A percentile compares a stretch with the other conserved stretches of the same genome.
phyloP scores from a whole-genome alignment of 1,284 basidiomycete genomes.

The Ustanciosporium gigantosporum region DNA sequence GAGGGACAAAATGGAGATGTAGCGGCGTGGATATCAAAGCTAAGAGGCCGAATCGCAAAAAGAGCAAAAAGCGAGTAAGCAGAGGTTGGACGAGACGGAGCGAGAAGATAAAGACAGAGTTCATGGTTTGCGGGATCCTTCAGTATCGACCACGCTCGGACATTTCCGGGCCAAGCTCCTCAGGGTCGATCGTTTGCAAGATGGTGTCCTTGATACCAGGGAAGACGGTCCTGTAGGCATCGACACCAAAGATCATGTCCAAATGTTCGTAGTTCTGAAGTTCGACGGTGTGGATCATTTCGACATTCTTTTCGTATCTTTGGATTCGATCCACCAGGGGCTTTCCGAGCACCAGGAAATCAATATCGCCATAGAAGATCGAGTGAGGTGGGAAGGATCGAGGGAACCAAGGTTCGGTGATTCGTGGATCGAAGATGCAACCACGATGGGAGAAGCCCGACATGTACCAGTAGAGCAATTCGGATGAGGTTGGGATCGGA shows the following conservation, averaged over 20 bases:
- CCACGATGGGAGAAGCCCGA: constrained; percentile 54
- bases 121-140: background rate
- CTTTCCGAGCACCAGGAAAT: constrained; percentile 58
- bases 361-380: constrained; percentile 56
- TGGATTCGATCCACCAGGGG: constrained; percentile 54
- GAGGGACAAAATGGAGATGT: too few relatives aligned
- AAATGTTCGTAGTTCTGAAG: constrained; percentile 59
- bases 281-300: constrained; percentile 59
- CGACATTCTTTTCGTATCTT: constrained; percentile 52
- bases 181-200: constrained; percentile 45
- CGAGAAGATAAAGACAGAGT: too few relatives aligned
- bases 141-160: constrained; percentile 9
- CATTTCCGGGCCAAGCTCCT: constrained; percentile 36
- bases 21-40: too few relatives aligned
- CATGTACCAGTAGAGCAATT: constrained; percentile 61
- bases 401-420: constrained; percentile 57
- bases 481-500: constrained; percentile 52
- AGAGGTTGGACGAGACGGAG: too few relatives aligned
- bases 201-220: constrained; percentile 59
- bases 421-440: constrained; percentile 59
- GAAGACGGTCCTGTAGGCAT: constrained; percentile 54
- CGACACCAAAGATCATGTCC: constrained; percentile 57
- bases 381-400: constrained; percentile 55
- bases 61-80: background rate
- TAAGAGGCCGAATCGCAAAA: too few relatives aligned